Evolutionary conservation across 768 basidiomycete species (phyloP).

Genomic region (Gelatoporia subvermispora): DNA sequence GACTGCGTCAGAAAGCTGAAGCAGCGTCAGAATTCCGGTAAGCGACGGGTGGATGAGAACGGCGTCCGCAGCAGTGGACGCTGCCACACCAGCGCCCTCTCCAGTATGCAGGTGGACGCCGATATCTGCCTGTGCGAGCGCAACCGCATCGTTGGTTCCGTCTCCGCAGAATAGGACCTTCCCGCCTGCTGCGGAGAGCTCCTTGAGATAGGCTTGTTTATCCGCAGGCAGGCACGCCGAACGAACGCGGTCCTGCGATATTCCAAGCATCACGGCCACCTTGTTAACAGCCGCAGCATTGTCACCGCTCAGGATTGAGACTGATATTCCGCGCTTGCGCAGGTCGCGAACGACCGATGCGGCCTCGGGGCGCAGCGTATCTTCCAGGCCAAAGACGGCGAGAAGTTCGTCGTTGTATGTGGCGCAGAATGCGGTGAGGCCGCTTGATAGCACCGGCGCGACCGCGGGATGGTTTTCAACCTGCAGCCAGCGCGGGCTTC

Average conservation of each 20-base stretch:
- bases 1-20: slow-evolving; percentile 32
- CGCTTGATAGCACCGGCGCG: slow-evolving; percentile 31
- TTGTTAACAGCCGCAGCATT: slow-evolving; percentile 37
- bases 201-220: slow-evolving; percentile 33
- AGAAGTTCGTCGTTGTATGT: slow-evolving; percentile 21
- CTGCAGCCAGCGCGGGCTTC: slow-evolving; percentile 31
- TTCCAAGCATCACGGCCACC: slow-evolving; percentile 35
- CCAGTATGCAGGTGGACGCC: slow-evolving; percentile 31
- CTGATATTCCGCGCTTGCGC: slow-evolving; percentile 28
- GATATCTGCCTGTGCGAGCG: slow-evolving; percentile 48
- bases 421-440: slow-evolving; percentile 41
- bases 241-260: slow-evolving; percentile 30
- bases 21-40: slow-evolving; percentile 31
- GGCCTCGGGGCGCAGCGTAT: slow-evolving; percentile 41
- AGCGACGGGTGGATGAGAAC: slow-evolving; percentile 35
- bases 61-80: slow-evolving; percentile 41
- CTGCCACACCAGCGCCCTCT: slow-evolving; percentile 33
- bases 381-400: slow-evolving; percentile 38
- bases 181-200: slow-evolving; percentile 20
- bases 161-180: slow-evolving; percentile 44
- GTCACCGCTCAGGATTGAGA: slow-evolving; percentile 50
- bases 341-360: slow-evolving; percentile 32
- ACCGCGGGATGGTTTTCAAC: slow-evolving; percentile 23
- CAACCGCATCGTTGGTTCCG: slow-evolving; percentile 48
- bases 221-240: slow-evolving; percentile 43